These are phyloP conservation scores for Rhodotorula mucilaginosa DNA, from an alignment of 1,284 basidiomycete genomes.

Conservation along the genomic window DNA sequence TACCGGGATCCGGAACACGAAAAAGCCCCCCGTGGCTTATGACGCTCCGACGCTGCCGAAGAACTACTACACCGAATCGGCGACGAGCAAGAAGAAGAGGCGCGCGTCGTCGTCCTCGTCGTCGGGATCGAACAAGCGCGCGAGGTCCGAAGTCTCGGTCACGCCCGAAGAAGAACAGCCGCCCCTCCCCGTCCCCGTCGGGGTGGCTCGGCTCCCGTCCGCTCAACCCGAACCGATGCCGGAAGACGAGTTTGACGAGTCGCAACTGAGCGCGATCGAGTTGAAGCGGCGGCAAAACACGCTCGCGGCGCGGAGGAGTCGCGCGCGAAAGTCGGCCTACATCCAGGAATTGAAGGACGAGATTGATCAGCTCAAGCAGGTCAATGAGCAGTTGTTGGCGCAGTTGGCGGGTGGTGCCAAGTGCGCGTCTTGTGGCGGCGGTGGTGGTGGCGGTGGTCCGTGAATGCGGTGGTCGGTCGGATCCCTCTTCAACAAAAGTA, in stretches of 20 bases:
- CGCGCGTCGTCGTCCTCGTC: slow-evolving; percentile 52
- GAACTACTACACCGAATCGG: slow-evolving; percentile 59
- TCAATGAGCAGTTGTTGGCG: slow-evolving; percentile 19
- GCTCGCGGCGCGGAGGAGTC: slow-evolving; percentile 68
- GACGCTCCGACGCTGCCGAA: slow-evolving; percentile 42
- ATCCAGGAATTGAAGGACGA: slow-evolving; percentile 61
- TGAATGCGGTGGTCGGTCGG: not conserved
- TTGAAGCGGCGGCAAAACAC: slow-evolving; percentile 76
- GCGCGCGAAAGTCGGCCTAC: slow-evolving; percentile 73
- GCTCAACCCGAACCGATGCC: slow-evolving; percentile 27
- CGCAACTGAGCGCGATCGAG: slow-evolving; percentile 61
- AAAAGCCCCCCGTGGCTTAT: slow-evolving; percentile 37
- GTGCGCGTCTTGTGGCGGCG: not conserved
- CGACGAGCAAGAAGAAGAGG: slow-evolving; percentile 60
- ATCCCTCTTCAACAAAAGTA: not conserved
- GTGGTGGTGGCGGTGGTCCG: not conserved
- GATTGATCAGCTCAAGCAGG: slow-evolving; percentile 53
- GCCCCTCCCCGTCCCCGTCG: not conserved
- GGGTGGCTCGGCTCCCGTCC: slow-evolving; percentile 6
- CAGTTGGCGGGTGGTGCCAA: slow-evolving; percentile 5
- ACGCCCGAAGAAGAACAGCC: not conserved
- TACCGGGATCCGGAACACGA: slow-evolving; percentile 42
- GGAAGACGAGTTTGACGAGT: slow-evolving; percentile 53
- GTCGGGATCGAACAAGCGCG: slow-evolving; percentile 19
- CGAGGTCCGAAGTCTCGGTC: not conserved